Evolutionary conservation across 352 stramenopile genomes (phyloP).

Genomic region (Phytophthora multivora): DNA sequence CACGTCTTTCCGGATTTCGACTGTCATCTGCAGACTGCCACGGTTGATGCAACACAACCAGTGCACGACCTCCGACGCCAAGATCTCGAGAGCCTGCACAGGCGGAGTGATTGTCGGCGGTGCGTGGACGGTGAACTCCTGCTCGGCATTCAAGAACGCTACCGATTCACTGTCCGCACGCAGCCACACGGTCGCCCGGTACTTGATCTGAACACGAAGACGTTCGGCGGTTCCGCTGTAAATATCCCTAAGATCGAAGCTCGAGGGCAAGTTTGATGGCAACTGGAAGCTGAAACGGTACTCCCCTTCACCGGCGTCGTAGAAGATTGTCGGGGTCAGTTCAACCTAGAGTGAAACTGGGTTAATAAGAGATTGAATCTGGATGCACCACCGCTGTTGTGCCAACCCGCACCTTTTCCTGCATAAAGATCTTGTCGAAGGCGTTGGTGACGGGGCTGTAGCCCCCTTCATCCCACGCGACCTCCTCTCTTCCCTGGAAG

Average conservation of each 20-base stretch:
- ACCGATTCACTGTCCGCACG: constrained; percentile 32
- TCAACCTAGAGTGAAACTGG: constrained; percentile 24
- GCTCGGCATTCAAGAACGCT: constrained; percentile 31
- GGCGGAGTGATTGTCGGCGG: constrained; percentile 23
- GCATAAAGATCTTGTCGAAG: constrained; percentile 39
- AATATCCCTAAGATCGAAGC: constrained; percentile 34
- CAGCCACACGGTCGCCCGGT: constrained; percentile 37
- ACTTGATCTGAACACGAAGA: constrained; percentile 35
- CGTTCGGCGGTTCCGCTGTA: constrained; percentile 36
- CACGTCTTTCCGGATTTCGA: constrained; percentile 30
- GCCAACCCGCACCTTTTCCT: constrained; percentile 43
- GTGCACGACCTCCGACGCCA: constrained; percentile 23
- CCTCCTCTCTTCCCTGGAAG: constrained; percentile 28
- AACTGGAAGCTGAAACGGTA: constrained; percentile 31
- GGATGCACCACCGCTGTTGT: not conserved
- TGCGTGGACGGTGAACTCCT: constrained; percentile 35
- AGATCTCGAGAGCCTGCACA: constrained; percentile 34
- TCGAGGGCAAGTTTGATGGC: constrained; percentile 26
- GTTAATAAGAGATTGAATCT: not conserved
- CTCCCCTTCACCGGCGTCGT: constrained; percentile 23
- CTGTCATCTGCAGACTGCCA: constrained; percentile 27
- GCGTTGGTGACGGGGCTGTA: constrained; percentile 33
- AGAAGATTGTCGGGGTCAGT: constrained; percentile 17
- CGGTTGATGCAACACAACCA: constrained; percentile 40
- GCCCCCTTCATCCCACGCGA: constrained; percentile 39